Evolutionary conservation across 345 rosid species (phyloP), one percentile per base, ranked within the genome.

Genomic region (Cardiospermum halicacabum): DNA sequence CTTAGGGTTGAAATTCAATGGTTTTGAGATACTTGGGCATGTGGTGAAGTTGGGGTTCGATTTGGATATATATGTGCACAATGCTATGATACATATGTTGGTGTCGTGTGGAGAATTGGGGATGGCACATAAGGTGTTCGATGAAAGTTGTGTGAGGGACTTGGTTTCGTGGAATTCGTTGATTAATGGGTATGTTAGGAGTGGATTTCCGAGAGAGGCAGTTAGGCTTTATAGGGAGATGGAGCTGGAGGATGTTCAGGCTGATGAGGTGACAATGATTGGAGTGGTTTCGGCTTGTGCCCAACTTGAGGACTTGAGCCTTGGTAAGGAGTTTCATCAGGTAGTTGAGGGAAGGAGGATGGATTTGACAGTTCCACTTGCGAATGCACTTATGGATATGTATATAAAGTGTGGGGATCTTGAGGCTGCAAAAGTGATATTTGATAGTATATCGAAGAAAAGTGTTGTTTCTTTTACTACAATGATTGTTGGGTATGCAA

Each of bases 101-200:
- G 86, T 76, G 36, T 77, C 82, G 2, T 67, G 74, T 15, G 90
- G 96, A 21, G 89, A 85, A 15, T 59, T 86, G 71, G 75, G 48
- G 7, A 34, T 68, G 72, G 98, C 98, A 34, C 69, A 73, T 36
- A 77, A 82, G 77, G 78, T 88, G 88, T 93, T 93, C 53, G 94
- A 88, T 75, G 80, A 77, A 84, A 59, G 89, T 78, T 62, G 77
- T 36, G 88, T 81, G 25, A 90, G 89, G 62, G 86, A 90, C 62
- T 82, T 83, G 81, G 93, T 92, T 74, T 80, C 98, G 50, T 92
- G 97, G 97, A 92, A 89, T 60, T 80, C 80, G 28, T 79, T 92
- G 85, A 89, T 89, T 72, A 82, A 81, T 71, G 98, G 98, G 53
- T 89, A 78, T 66, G 85, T 76, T 72, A 85, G 78, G 75, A 60